Evolutionary conservation across 2,329 filamentous ascomycete genomes (phyloP), one percentile per base, ranked within the genome.

Genomic region (Trichoderma sp.): DNA sequence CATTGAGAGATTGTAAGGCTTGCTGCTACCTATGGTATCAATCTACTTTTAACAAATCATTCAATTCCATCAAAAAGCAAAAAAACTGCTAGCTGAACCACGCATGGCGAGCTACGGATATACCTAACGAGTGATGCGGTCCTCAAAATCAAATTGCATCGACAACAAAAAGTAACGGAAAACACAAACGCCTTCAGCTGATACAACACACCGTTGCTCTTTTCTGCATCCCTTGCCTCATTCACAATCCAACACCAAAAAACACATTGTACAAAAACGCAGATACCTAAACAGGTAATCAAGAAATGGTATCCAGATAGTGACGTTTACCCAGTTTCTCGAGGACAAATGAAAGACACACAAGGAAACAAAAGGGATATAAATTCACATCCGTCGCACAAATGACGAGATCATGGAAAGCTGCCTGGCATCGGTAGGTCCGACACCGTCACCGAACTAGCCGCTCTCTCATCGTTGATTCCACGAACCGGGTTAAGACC

Each of bases 381-480:
- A 18, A 41, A 8, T 8, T 18, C 33, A 68, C 45, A 75, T 64
- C 60, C 64, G 21, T 67, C 29, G 73, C 29, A 81, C 89, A 75
- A 86, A 91, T 79, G 77, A 85, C 78, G 72, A 77, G 29, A 9
- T 81, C 77, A 86, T 9, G 91, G 91, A 80, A 88, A 95, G 78
- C 92, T 88, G 12, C 93, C 93, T 4, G 93, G 93, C 21, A 95
- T 89, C 80, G 93, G 92, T 68, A 94, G 83, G 80, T 92, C 89
- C 73, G 91, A 91, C 62, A 93, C 89, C 33, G 88, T 90, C 14
- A 88, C 86, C 7, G 87, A 85, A 78, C 88, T 87, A 64, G 86
- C 84, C 16, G 82, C 84, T 66, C 86, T 81, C 38, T 72, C 35
- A 16, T 66, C 63, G 8, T 67, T 67, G 2, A 41, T 4, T 18